phyloP scores from a whole-genome alignment of 345 rosid species.

The Combretum micranthum region DNA sequence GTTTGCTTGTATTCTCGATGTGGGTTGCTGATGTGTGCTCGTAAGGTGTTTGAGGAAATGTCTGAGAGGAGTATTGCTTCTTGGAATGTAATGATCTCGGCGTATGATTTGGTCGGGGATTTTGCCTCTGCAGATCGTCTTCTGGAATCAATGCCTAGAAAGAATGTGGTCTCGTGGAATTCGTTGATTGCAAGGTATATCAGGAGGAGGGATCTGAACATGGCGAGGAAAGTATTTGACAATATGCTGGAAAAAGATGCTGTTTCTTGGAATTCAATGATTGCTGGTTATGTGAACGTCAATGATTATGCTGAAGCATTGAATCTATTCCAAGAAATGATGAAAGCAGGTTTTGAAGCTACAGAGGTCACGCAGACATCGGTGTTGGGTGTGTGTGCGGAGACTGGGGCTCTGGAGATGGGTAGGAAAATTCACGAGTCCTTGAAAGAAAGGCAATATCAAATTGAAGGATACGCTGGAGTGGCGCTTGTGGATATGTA shows the following conservation, averaged over 20 bases:
- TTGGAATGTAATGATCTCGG: conserved; percentile 23
- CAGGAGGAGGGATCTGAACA: conserved; percentile 14
- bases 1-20: conserved; percentile 9
- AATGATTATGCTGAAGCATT: conserved; percentile 19
- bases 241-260: conserved; percentile 25
- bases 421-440: conserved; percentile 23
- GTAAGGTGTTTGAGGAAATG: conserved; percentile 20
- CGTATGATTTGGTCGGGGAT: conserved; percentile 15
- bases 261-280: conserved; percentile 36
- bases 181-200: conserved; percentile 11
- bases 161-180: conserved; percentile 29
- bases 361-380: conserved; percentile 27
- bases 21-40: conserved; percentile 9
- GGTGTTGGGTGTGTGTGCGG: conserved; percentile 27
- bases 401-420: conserved; percentile 17
- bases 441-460: conserved; percentile 9
- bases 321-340: conserved; percentile 23
- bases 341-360: conserved; percentile 15
- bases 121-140: conserved; percentile 14
- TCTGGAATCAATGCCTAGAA: conserved; percentile 8
- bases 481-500: conserved; percentile 33
- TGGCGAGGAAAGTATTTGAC: conserved; percentile 17
- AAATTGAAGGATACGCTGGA: conserved; percentile 21
- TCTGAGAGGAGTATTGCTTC: conserved; percentile 13
- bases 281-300: conserved; percentile 20